Base-by-base conservation (phyloP, 2,329 filamentous ascomycete species). In the Fusarium sp. region DNA sequence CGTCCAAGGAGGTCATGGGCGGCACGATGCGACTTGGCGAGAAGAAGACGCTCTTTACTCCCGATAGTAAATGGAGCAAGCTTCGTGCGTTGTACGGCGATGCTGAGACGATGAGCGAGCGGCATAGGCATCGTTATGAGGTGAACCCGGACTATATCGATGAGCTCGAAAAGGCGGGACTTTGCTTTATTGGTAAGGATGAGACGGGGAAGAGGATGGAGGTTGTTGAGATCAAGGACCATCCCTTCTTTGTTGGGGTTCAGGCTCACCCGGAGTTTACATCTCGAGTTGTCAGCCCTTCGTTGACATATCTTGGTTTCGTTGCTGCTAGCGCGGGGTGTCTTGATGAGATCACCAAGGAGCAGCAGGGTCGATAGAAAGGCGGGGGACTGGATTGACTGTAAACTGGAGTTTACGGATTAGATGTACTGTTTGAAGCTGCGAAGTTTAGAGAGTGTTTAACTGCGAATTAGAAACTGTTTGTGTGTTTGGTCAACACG, bases 51-150 rank as follows among this genome's bases (percentile, higher is more conserved):
- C 83, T 91, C 73, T 97, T 97, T 88, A 92, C 96, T 81, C 80
- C 88, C 1, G 90, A 89, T 62, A 93, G 88, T 56, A 92, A 95
- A 78, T 96, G 93, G 93, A 93, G 90, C 67, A 91, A 91, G 75
- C 88, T 97, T 20, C 91, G 94, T 11, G 88, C 89, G 5, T 85
- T 97, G 8, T 97, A 97, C 81, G 92, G 91, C 2, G 83, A 85
- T 2, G 85, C 84, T 2, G 81, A 85, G 1, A 82, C 83, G 35
- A 87, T 93, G 58, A 83, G 88, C 64, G 95, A 97, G 85, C 90
- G 94, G 61, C 94, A 98, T 82, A 91, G 95, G 67, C 95, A 97
- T 84, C 90, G 94, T 31, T 97, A 97, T 81, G 95, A 97, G 85
- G 93, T 97, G 76, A 97, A 97, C 83, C 94, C 94, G 0, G 88